phyloP scores from a whole-genome alignment of 2,329 filamentous ascomycete genomes.

The Boeremia exigua region DNA sequence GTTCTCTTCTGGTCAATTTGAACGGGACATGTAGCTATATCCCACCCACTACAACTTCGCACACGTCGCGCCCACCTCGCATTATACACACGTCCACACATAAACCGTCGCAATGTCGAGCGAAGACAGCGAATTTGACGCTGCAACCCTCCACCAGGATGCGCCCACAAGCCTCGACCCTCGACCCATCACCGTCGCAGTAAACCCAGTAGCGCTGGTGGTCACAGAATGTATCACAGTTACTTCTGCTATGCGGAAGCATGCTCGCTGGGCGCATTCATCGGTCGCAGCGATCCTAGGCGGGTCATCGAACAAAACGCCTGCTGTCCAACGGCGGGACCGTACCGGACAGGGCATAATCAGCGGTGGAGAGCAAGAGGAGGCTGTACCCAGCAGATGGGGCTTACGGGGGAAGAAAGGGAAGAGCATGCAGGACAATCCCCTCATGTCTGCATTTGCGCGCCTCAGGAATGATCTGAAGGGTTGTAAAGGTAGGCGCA shows the following conservation, averaged over 20 bases:
- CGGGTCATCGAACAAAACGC: slow-evolving; percentile 62
- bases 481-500: slow-evolving; percentile 72
- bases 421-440: slow-evolving; percentile 97
- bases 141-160: slow-evolving; percentile 32
- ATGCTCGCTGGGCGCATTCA: slow-evolving; percentile 93
- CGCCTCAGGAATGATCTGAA: slow-evolving; percentile 87
- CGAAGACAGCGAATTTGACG: slow-evolving; percentile 31
- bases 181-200: slow-evolving; percentile 71
- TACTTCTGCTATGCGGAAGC: slow-evolving; percentile 97
- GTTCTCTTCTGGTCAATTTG: slow-evolving; percentile 29
- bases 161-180: slow-evolving; percentile 27
- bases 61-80: slow-evolving; percentile 26
- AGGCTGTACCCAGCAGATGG: slow-evolving; percentile 82
- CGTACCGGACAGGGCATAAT: slow-evolving; percentile 44
- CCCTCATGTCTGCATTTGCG: slow-evolving; percentile 92
- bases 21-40: slow-evolving; percentile 35
- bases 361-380: slow-evolving; percentile 51
- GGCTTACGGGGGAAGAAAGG: slow-evolving; percentile 92
- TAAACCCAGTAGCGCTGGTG: slow-evolving; percentile 89
- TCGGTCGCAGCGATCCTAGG: slow-evolving; percentile 96
- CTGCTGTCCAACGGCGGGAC: slow-evolving; percentile 44
- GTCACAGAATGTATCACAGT: slow-evolving; percentile 99
- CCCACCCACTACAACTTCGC: slow-evolving; percentile 31
- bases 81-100: slow-evolving; percentile 7
- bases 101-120: slow-evolving; percentile 35